Evolutionary conservation across 306 rosid species (phyloP).

Genomic region (Glycine tomentella): DNA sequence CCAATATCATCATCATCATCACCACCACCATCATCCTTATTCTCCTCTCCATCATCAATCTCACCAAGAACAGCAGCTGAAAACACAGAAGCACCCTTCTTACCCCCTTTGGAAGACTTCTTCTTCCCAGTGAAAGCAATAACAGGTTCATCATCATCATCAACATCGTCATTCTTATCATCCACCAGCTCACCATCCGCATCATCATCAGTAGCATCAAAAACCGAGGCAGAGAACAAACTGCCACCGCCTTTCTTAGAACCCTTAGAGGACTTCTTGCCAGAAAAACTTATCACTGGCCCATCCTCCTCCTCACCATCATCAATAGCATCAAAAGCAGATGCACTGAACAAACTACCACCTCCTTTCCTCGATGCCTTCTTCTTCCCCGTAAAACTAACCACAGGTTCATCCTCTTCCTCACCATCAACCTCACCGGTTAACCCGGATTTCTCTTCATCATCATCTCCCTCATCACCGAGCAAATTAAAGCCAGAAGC

Average conservation of each 20-base stretch:
- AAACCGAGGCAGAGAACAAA: constrained; percentile 58
- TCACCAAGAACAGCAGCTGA: constrained; percentile 57
- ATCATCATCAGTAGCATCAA: constrained; percentile 66
- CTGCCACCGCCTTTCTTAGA: constrained; percentile 64
- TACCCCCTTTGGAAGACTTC: constrained; percentile 73
- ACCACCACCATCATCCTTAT: constrained; percentile 49
- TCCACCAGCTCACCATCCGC: constrained; percentile 58
- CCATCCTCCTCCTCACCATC: constrained; percentile 62
- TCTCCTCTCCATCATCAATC: constrained; percentile 59
- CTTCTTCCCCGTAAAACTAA: constrained; percentile 73
- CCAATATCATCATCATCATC: constrained; percentile 66
- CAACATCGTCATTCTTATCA: constrained; percentile 50
- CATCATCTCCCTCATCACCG: constrained; percentile 58
- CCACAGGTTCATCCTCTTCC: constrained; percentile 52
- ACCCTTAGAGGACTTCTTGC: constrained; percentile 71
- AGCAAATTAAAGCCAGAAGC: constrained; percentile 71
- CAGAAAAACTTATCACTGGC: constrained; percentile 55
- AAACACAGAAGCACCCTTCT: constrained; percentile 56
- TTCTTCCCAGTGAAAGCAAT: constrained; percentile 75
- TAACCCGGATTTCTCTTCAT: constrained; percentile 52
- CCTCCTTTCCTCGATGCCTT: constrained; percentile 65
- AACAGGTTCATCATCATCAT: constrained; percentile 55
- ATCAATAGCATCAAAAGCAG: constrained; percentile 63
- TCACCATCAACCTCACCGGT: constrained; percentile 28
- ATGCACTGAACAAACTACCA: constrained; percentile 59